These are phyloP conservation scores for Lachancea dasiensis DNA, from an alignment of 805 yeast species.

Conservation along the genomic window DNA sequence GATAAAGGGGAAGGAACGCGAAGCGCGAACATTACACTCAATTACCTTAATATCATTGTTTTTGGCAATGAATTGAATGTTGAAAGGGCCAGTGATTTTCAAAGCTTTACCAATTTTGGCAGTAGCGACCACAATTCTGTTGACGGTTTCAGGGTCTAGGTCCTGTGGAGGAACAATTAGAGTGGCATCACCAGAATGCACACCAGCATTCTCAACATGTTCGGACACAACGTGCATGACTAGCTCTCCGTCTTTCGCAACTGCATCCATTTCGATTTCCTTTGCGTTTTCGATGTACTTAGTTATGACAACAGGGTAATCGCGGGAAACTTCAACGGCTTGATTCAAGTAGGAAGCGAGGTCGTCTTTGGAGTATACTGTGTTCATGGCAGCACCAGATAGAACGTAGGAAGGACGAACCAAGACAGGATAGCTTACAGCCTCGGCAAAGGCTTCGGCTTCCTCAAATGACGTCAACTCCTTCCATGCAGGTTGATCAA, in stretches of 20 bases:
- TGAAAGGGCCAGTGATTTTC: conserved; percentile 95
- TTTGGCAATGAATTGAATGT: conserved; percentile 94
- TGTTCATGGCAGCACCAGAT: conserved; percentile 99
- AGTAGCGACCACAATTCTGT: conserved; percentile 88
- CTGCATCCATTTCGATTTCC: conserved; percentile 99
- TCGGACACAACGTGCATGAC: conserved; percentile 97
- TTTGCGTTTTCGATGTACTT: conserved; percentile 95
- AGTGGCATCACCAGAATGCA: conserved; percentile 98
- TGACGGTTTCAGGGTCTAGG: conserved; percentile 83
- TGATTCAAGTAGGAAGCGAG: conserved; percentile 81
- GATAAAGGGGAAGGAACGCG: conserved; percentile 98
- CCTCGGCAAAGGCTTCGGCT: conserved; percentile 87
- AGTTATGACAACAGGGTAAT: conserved; percentile 95
- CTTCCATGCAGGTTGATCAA: conserved; percentile 99
- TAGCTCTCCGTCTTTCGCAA: conserved; percentile 89
- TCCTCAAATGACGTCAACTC: conserved; percentile 89
- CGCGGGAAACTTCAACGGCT: conserved; percentile 97
- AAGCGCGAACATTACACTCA: conserved; percentile 98
- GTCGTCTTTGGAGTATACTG: conserved; percentile 86
- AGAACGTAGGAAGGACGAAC: conserved; percentile 97
- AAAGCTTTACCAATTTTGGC: conserved; percentile 93
- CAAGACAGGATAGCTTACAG: conserved; percentile 87
- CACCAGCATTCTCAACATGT: conserved; percentile 99
- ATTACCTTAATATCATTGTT: conserved; percentile 94
- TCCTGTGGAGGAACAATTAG: conserved; percentile 96